Evolutionary conservation across 2,329 filamentous ascomycete genomes (phyloP).

Genomic region (Neocatenulostroma microsporum): DNA sequence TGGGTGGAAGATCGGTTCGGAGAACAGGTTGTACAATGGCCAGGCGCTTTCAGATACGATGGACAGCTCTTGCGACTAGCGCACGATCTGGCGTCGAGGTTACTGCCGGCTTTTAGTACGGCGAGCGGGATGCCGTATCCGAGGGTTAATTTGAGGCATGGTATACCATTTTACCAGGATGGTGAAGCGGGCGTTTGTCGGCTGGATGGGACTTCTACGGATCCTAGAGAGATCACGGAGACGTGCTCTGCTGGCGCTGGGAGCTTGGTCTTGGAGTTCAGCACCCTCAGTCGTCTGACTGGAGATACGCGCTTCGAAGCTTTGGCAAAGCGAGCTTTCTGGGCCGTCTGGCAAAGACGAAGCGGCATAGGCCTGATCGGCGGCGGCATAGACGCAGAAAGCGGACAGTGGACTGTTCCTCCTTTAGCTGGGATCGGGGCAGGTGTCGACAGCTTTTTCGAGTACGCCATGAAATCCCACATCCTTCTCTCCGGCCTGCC

Average conservation of each 20-base stretch:
- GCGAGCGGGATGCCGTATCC: slow-evolving; percentile 89
- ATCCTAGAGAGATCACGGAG: slow-evolving; percentile 70
- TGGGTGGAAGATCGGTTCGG: slow-evolving; percentile 26
- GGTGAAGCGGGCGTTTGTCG: slow-evolving; percentile 42
- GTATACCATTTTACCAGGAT: slow-evolving; percentile 78
- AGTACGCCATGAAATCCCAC: slow-evolving; percentile 92
- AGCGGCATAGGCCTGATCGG: slow-evolving; percentile 83
- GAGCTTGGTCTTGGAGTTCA: slow-evolving; percentile 88
- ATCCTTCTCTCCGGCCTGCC: slow-evolving; percentile 72
- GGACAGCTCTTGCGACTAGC: slow-evolving; percentile 87
- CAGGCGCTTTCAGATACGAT: slow-evolving; percentile 65
- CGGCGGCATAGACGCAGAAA: slow-evolving; percentile 85
- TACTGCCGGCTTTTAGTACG: slow-evolving; percentile 89
- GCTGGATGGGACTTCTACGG: slow-evolving; percentile 36
- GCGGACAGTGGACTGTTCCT: slow-evolving; percentile 72
- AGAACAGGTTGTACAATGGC: slow-evolving; percentile 36
- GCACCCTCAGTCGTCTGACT: slow-evolving; percentile 78
- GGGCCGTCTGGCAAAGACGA: slow-evolving; percentile 87
- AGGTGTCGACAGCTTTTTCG: slow-evolving; percentile 96
- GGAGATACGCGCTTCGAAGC: slow-evolving; percentile 83
- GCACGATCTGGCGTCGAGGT: slow-evolving; percentile 69
- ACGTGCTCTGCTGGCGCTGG: slow-evolving; percentile 97
- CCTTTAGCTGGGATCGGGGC: slow-evolving; percentile 90
- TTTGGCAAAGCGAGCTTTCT: slow-evolving; percentile 84
- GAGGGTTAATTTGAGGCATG: slow-evolving; percentile 80